Evolutionary conservation across 1,139 yeast species (phyloP).

Genomic region (Pichia sp.): DNA sequence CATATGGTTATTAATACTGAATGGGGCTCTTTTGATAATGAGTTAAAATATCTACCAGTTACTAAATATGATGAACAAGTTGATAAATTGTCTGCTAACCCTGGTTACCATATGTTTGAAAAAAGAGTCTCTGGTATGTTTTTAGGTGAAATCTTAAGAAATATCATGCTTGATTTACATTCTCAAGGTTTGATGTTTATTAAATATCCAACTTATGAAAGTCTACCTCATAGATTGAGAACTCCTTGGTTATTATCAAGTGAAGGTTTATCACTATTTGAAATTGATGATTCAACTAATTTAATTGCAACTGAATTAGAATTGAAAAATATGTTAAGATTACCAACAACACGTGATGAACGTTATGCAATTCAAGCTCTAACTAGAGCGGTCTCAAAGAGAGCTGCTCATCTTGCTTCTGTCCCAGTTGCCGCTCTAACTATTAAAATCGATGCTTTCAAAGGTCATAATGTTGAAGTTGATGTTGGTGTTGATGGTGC

Average conservation of each 20-base stretch:
- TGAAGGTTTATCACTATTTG: constrained; percentile 77
- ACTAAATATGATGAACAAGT: constrained; percentile 68
- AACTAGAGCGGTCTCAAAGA: constrained; percentile 69
- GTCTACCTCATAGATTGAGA: constrained; percentile 58
- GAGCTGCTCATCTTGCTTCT: constrained; percentile 84
- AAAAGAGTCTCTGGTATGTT: constrained; percentile 93
- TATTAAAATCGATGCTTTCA: constrained; percentile 49
- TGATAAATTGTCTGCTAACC: constrained; percentile 69
- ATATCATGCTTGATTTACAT: constrained; percentile 61
- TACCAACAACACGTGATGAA: constrained; percentile 63
- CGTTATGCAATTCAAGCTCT: constrained; percentile 63
- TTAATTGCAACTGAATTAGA: constrained; percentile 60
- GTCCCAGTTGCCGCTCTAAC: constrained; percentile 81
- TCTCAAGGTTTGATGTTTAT: constrained; percentile 48
- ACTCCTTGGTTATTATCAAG: constrained; percentile 75
- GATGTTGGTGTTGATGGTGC: constrained; percentile 96
- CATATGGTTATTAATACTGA: constrained; percentile 92
- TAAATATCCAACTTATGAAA: constrained; percentile 46
- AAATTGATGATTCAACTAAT: constrained; percentile 71
- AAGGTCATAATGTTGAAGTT: constrained; percentile 51
- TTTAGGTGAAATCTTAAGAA: constrained; percentile 80
- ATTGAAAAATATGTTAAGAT: constrained; percentile 55
- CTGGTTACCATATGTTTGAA: constrained; percentile 84
- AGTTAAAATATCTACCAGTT: constrained; percentile 59
- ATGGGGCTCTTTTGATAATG: constrained; percentile 95